phyloP scores from a whole-genome alignment of 1,284 basidiomycete genomes.

The Boletus hoseneyae region DNA sequence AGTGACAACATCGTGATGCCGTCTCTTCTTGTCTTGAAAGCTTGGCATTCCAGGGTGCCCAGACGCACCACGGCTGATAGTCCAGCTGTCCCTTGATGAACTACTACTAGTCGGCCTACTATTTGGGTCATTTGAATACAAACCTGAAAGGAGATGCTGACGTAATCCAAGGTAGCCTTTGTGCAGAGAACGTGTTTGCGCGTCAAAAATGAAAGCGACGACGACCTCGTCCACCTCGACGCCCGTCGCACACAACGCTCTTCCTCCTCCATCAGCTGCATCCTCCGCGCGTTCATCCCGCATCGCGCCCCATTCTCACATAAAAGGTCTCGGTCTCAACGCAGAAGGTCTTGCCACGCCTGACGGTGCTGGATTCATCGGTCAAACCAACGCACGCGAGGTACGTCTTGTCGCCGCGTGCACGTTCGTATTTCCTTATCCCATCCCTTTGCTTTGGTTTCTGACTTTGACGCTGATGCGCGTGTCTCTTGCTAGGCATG shows the following conservation, averaged over 20 bases:
- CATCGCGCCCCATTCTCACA: conserved; percentile 91
- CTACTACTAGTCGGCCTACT: too few species aligned
- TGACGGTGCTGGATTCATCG: conserved; percentile 86
- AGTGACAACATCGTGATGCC: too few species aligned
- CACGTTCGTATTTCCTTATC: not conserved
- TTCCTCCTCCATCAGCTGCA: conserved; percentile 60
- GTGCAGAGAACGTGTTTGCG: not conserved
- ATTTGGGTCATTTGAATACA: too few species aligned
- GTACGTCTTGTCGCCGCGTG: conserved; percentile 37
- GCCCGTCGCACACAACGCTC: conserved; percentile 68
- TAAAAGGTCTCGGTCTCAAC: conserved; percentile 92
- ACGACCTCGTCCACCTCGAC: conserved; percentile 40
- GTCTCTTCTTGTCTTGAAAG: too few species aligned
- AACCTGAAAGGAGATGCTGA: not conserved
- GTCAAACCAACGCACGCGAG: conserved; percentile 89
- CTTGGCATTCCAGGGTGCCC: too few species aligned
- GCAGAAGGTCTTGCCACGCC: conserved; percentile 78
- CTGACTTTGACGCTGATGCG: not conserved
- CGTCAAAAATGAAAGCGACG: conserved; percentile 36
- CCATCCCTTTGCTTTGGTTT: not conserved
- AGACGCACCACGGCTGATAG: too few species aligned
- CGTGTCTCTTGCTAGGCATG: conserved; percentile 60
- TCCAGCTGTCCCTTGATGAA: too few species aligned
- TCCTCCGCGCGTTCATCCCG: conserved; percentile 74
- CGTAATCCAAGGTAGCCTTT: conserved; percentile 6